These are phyloP conservation scores for Rhizoclosmatium globosum DNA, from an alignment of 192 early-diverging fungal species.

Conservation along the genomic window DNA sequence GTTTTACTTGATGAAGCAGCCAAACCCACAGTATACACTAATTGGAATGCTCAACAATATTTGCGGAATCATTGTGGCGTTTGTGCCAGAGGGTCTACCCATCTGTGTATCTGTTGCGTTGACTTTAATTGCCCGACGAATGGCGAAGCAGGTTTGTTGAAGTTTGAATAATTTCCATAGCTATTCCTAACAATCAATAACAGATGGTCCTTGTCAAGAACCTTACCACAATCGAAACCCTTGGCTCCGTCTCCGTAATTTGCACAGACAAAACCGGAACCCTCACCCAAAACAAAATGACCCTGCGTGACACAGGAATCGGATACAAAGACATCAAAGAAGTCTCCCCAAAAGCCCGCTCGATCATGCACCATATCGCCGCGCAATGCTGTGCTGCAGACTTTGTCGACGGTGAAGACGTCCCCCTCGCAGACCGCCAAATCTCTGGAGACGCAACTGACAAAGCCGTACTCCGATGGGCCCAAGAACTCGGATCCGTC, in stretches of 20 bases:
- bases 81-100: slow-evolving; percentile 73
- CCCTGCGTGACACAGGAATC: slow-evolving; percentile 18
- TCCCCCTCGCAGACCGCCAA: slow-evolving; percentile 65
- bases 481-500: slow-evolving; percentile 45
- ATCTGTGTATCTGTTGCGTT: slow-evolving; percentile 79
- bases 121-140: slow-evolving; percentile 78
- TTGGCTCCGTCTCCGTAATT: slow-evolving; percentile 79
- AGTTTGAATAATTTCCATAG: not conserved
- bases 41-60: slow-evolving; percentile 37
- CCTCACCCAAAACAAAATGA: slow-evolving; percentile 83
- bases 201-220: slow-evolving; percentile 79
- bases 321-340: not conserved
- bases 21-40: slow-evolving; percentile 32
- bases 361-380: slow-evolving; percentile 21
- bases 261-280: slow-evolving; percentile 94
- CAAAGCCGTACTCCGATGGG: slow-evolving; percentile 38
- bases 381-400: slow-evolving; percentile 72
- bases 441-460: slow-evolving; percentile 59
- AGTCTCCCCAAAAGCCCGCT: slow-evolving; percentile 2
- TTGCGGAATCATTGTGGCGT: slow-evolving; percentile 41
- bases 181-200: not conserved
- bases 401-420: slow-evolving; percentile 61
- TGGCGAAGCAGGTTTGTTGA: slow-evolving; percentile 52
- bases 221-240: slow-evolving; percentile 86
- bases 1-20: slow-evolving; percentile 23